These are phyloP conservation scores for Chlorella sp. DNA, from an alignment of 139 green algal species.

Conservation along the genomic window DNA sequence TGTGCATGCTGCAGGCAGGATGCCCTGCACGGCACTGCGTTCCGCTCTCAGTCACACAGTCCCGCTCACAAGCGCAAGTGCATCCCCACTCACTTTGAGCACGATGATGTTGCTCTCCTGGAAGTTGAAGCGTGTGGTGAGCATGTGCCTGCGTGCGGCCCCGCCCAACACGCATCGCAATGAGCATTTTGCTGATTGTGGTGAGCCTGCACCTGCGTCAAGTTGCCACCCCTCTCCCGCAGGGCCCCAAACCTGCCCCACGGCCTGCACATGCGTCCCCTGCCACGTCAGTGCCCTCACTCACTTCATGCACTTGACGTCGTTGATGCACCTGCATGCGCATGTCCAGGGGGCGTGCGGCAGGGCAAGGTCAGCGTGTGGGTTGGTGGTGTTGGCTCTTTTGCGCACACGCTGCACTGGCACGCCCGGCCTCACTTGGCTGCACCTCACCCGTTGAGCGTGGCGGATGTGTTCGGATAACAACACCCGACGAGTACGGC, in stretches of 20 bases:
- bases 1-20: neutral
- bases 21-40: no score
- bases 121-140: no score
- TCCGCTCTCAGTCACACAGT: neutral
- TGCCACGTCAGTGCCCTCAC: neutral
- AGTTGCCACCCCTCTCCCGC: neutral
- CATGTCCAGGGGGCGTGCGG: no score
- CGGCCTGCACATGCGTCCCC: neutral
- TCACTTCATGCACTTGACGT: conserved; percentile 32
- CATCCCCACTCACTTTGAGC: neutral
- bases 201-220: no score
- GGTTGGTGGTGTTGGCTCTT: no score
- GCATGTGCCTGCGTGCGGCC: no score
- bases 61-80: neutral
- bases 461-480: neutral
- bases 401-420: no score
- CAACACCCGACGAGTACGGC: conserved; percentile 42
- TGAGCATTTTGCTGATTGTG: neutral
- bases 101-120: neutral
- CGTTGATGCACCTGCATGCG: conserved; percentile 47
- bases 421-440: no score
- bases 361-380: no score
- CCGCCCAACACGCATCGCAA: neutral
- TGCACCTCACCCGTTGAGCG: conserved; percentile 20
- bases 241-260: neutral